Percentiles rank a stretch among this genome's conserved stretches.
Conservation (phyloP, 225 moss, liverwort and hornwort species). For the Rhytidiadelphus loreus region DNA sequence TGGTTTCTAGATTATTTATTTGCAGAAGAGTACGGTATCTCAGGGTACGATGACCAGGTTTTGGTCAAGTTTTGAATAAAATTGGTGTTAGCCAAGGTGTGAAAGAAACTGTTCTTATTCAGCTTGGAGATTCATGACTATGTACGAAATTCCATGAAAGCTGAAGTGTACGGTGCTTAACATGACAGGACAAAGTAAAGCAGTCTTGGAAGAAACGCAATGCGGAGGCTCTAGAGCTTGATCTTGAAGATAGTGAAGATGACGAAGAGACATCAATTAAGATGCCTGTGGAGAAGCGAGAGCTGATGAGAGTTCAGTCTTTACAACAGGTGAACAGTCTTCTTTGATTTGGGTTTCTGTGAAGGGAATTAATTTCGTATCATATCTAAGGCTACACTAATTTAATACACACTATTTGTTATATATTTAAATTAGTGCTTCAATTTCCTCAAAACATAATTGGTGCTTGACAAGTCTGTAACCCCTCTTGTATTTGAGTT, state of each 20-base stretch:
- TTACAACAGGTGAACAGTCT: constrained; percentile 46
- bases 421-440: neutral
- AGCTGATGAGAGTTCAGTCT: constrained; percentile 35
- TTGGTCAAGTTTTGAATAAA: neutral
- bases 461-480: neutral
- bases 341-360: neutral
- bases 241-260: constrained; percentile 66
- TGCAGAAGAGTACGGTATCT: neutral
- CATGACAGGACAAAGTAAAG: constrained; percentile 58
- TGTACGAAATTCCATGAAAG: neutral
- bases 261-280: constrained; percentile 39
- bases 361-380: neutral
- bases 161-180: neutral
- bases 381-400: neutral
- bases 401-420: too few relatives aligned
- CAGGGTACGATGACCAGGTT: neutral
- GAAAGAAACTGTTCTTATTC: neutral
- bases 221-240: constrained; percentile 75
- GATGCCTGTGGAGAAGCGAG: constrained; percentile 31
- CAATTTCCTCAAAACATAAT: neutral
- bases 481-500: neutral
- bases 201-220: constrained; percentile 73
- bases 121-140: neutral
- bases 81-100: neutral
- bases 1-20: neutral